phyloP scores from a whole-genome alignment of 2,329 filamentous ascomycete species.

The Pyricularia grisea region DNA sequence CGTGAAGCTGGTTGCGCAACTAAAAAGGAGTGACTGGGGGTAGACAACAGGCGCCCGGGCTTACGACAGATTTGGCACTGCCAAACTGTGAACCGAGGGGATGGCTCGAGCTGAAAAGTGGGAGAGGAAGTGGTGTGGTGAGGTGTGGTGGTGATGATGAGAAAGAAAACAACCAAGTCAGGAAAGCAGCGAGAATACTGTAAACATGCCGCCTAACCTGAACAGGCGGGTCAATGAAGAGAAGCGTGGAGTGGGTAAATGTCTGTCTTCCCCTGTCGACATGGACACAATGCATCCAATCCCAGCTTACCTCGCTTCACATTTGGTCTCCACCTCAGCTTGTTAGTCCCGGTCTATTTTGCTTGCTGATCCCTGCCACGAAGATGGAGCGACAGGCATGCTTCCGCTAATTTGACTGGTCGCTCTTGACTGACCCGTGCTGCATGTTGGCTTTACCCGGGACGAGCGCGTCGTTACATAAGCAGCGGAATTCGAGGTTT shows the following conservation, averaged over 20 bases:
- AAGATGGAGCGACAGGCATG: neutral
- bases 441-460: neutral
- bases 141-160: neutral
- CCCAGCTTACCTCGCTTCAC: neutral
- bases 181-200: neutral
- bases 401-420: too few relatives aligned
- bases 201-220: neutral
- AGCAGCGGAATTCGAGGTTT: neutral
- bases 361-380: neutral
- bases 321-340: neutral
- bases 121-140: neutral
- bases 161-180: neutral
- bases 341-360: neutral
- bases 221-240: neutral
- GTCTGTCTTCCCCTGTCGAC: neutral
- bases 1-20: neutral
- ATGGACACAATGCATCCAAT: neutral
- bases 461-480: neutral
- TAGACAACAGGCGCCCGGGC: neutral
- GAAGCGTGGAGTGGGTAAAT: neutral
- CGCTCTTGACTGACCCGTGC: too few relatives aligned
- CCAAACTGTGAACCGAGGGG: neutral
- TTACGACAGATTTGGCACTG: neutral
- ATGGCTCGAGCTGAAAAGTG: neutral
- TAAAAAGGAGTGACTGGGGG: neutral